Base-by-base conservation (phyloP, 768 basidiomycete genomes). In the Saitozyma podzolica region DNA sequence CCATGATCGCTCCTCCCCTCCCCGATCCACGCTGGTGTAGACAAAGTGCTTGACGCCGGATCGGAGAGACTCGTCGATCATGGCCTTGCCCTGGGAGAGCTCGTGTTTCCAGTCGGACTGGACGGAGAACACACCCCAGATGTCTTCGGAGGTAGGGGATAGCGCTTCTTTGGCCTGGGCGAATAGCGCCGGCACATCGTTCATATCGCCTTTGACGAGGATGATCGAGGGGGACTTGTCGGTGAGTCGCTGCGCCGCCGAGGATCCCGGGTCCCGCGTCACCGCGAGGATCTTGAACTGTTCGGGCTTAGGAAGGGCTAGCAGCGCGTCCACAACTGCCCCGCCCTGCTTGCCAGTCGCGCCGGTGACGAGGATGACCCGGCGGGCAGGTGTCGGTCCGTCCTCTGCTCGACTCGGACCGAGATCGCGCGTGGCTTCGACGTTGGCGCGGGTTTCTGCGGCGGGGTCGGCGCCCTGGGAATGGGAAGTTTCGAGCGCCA, bases 1-100 rank as follows among this genome's bases (percentile, higher is more conserved):
- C 4, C 29, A 29, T 29, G 29, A 29, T 29, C 29, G 29, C 29
- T 29, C 29, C 29, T 29, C 29, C 5, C 29, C 29, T 29, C 71
- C 74, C 40, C 54, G 56, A 1, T 53, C 56, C 39, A 80, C 80
- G 66, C 79, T 79, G 65, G 77, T 77, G 52, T 75, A 79, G 20
- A 80, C 74, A 29, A 81, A 70, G 50, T 80, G 78, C 62, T 76
- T 66, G 17, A 80, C 79, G 13, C 74, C 78, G n/a, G 78, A 71
- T 49, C 51, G 51, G 54, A 69, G 73, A 8, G 80, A 78, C 8
- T 75, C 80, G 40, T 80, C 75, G 47, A 81, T 70, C 41, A 79
- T 63, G n/a, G 69, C 73, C 29, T 74, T 75, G n/a, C 79, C 79
- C 69, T 79, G 78, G 39, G 74, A 74, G 6, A 56, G 69, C 69